Base-by-base conservation (phyloP, 345 rosid genomes). In the Sapria himalayana region DNA sequence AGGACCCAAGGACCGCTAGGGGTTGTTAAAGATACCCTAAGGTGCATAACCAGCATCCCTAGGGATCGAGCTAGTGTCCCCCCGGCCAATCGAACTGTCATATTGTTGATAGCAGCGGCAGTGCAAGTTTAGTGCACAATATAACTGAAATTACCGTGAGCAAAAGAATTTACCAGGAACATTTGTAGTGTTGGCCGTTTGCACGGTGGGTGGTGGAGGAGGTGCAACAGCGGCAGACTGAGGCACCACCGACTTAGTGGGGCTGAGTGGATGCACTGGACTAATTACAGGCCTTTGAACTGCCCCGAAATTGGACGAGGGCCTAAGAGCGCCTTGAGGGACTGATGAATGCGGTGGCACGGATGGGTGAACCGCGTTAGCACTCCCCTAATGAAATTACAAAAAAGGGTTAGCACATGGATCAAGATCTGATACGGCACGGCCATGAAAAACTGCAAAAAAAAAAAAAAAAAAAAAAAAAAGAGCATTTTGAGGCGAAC, bases 181-280 rank as follows among this genome's bases (percentile, higher is more conserved):
- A 32, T 61, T 84, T 50, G 81, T 71, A 36, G 82, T 80, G 62
- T 91, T 78, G 25, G 66, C 99, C 4, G 89, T 80, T 67, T 84
- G 96, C 38, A 80, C 74, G 8, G 99, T 91, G 33, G 96, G 74
- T 45, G 81, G 95, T 19, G 78, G 78, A 54, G 78, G 72, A 50
- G 76, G 63, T 53, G 92, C 79, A 12, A 69, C 25, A 20, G 52
- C 73, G 51, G 69, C 59, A 61, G 75, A 66, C 56, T 76, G 89
- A 22, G 31, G 49, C 27, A 72, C 19, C 50, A 71, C 57, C 37
- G 71, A 50, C 50, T 70, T 76, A 44, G 67, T 66, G 52, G 93
- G 84, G 52, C 71, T 74, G 18, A 72, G 50, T 25, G 84, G 81
- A 52, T 79, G 95, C 78, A 63, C 59, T 43, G 75, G 19, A 58